Base-by-base conservation (phyloP, 1,284 basidiomycete species). In the Leccinum pachyderme region DNA sequence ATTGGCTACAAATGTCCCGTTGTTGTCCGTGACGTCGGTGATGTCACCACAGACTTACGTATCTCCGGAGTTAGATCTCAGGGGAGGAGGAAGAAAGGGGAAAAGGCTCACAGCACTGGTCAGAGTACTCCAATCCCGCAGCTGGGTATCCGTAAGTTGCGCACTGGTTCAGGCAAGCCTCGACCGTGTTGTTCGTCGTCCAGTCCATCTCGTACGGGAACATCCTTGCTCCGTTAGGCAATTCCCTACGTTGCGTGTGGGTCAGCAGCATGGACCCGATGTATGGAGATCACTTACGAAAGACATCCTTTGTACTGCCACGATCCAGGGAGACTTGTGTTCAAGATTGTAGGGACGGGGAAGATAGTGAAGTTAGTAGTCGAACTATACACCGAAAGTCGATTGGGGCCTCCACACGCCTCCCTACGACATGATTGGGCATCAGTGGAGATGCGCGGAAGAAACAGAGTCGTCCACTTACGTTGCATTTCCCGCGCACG, bases 231-330 rank as follows among this genome's bases (percentile, higher is more conserved):
- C 61, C 61, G 5, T 52, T 59, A 2, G 67, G 63, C 6, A 71
- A 67, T 56, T 80, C 75, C 44, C 75, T 77, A 43, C 41, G 31
- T 91, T 1, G 13, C 11, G 9, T 2, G 4, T n/a, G n/a, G 22
- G 1, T 59, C n/a, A 65, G 49, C 3, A 18, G 0, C 7, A 7
- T 7, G 13, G 1, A 12, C 7, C 2, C 7, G 29, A 35, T 7
- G 29, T 11, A 5, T 4, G 12, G 22, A 13, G 15, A 15, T 7
- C 13, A 71, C 80, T 53, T 60, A 89, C 87, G 75, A 65, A 45
- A 88, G 73, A 64, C 89, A 91, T 27, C 85, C 86, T 31, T 81
- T 70, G 68, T 89, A 89, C 33, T 70, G 47, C 81, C 81, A 91
- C 45, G 80, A 68, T 13, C 82, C 81, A 1, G 86, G 84, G 27